Evolutionary conservation across 305 asterid species (phyloP).

Genomic region (Stenogyne calaminthoides): DNA sequence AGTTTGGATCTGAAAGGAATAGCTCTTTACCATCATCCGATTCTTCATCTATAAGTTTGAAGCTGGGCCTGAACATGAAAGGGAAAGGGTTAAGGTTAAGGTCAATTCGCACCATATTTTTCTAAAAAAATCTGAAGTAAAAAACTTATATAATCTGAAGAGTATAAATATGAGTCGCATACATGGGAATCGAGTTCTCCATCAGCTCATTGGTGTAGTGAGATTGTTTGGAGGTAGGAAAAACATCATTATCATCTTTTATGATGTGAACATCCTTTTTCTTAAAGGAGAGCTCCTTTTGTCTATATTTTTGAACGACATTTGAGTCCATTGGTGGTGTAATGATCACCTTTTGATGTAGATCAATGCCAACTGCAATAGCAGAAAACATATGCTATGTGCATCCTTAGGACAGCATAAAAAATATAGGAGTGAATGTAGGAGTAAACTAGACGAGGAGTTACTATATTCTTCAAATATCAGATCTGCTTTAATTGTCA

Average conservation of each 20-base stretch:
- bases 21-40: conserved; percentile 59
- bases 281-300: conserved; percentile 42
- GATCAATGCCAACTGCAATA: conserved; percentile 87
- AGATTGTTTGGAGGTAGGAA: conserved; percentile 41
- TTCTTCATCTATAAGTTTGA: conserved; percentile 84
- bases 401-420: conserved; percentile 26
- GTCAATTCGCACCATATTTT: background rate
- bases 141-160: background rate
- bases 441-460: conserved; percentile 27
- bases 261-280: conserved; percentile 47
- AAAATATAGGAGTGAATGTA: background rate
- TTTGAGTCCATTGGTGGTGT: conserved; percentile 49
- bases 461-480: conserved; percentile 82
- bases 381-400: conserved; percentile 33
- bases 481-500: conserved; percentile 83
- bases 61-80: conserved; percentile 79
- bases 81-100: conserved; percentile 21
- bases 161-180: conserved; percentile 29
- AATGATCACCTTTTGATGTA: conserved; percentile 68
- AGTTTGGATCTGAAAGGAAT: conserved; percentile 25
- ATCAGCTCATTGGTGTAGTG: conserved; percentile 38
- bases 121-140: background rate
- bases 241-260: conserved; percentile 41
- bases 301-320: conserved; percentile 39
- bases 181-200: conserved; percentile 58